A percentile compares a stretch with the other conserved stretches of the same genome.
Conservation (phyloP, 805 yeast genomes). For the Starmera pachycereana region DNA sequence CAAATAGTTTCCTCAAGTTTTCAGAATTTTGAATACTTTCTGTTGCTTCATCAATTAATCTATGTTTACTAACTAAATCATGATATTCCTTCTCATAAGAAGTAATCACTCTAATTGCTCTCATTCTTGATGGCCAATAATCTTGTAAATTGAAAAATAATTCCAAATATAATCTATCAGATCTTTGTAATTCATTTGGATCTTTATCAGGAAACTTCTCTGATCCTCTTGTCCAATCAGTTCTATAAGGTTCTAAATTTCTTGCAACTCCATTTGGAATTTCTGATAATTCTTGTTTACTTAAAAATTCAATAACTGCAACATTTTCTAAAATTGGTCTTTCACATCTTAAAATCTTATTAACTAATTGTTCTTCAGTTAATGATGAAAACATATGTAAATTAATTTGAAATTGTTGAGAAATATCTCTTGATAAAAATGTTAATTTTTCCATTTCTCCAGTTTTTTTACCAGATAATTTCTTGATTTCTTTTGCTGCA, state of each 20-base stretch:
- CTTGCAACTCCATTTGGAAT: conserved; percentile 45
- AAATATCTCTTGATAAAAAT: conserved; percentile 57
- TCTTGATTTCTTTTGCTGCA: conserved; percentile 32
- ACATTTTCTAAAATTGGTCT: conserved; percentile 38
- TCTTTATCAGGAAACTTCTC: conserved; percentile 40
- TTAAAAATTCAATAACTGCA: conserved; percentile 60
- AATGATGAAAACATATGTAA: conserved; percentile 49
- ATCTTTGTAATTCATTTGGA: conserved; percentile 48
- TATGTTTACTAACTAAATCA: conserved; percentile 46
- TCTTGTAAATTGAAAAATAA: conserved; percentile 55
- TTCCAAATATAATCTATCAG: conserved; percentile 62
- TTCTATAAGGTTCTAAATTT: conserved; percentile 54
- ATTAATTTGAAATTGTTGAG: conserved; percentile 75
- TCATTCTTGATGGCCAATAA: conserved; percentile 67
- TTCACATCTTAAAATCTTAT: conserved; percentile 52
- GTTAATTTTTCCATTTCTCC: conserved; percentile 37
- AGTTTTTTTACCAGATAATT: conserved; percentile 25
- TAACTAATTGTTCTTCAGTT: conserved; percentile 43
- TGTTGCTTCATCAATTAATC: conserved; percentile 49
- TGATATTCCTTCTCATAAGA: conserved; percentile 57
- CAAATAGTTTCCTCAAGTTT: conserved; percentile 47
- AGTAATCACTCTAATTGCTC: conserved; percentile 43
- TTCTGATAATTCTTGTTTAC: conserved; percentile 53
- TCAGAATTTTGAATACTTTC: conserved; percentile 40
- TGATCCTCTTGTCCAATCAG: conserved; percentile 29